Evolutionary conservation across 2,329 filamentous ascomycete species (phyloP).

Genomic region (Arthroderma sp.): DNA sequence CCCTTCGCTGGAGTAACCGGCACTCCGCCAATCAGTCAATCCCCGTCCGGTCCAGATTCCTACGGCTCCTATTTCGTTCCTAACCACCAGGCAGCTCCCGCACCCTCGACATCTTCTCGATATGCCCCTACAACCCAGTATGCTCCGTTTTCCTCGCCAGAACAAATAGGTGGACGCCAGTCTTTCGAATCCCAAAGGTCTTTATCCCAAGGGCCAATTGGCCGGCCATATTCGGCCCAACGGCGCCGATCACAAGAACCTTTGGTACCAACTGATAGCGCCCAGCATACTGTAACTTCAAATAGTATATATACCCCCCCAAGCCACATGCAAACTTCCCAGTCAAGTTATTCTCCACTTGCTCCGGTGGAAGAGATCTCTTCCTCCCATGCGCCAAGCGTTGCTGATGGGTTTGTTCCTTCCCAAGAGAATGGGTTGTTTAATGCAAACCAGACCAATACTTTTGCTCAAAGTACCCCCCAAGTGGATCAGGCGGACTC

Average conservation of each 20-base stretch:
- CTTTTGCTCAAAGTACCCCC: neutral
- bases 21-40: conserved; percentile 60
- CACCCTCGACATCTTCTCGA: conserved; percentile 23
- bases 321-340: conserved; percentile 12
- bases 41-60: conserved; percentile 61
- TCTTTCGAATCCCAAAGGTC: conserved; percentile 37
- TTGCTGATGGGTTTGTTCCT: conserved; percentile 2
- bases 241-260: conserved; percentile 27
- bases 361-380: conserved; percentile 28
- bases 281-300: conserved; percentile 19
- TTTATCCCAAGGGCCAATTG: conserved; percentile 21
- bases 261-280: conserved; percentile 21
- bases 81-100: conserved; percentile 21
- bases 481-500: no score
- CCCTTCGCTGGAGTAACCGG: conserved; percentile 73
- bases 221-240: conserved; percentile 17
- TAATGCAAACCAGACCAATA: neutral
- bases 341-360: conserved; percentile 26
- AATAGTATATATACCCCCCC: conserved; percentile 16
- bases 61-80: conserved; percentile 47
- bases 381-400: conserved; percentile 14
- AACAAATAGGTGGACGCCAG: conserved; percentile 36
- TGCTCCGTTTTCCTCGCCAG: conserved; percentile 38
- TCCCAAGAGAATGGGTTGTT: conserved; percentile 3
- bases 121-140: conserved; percentile 33